phyloP scores from a whole-genome alignment of 1,284 basidiomycete species.

The Wallemia hederae region DNA sequence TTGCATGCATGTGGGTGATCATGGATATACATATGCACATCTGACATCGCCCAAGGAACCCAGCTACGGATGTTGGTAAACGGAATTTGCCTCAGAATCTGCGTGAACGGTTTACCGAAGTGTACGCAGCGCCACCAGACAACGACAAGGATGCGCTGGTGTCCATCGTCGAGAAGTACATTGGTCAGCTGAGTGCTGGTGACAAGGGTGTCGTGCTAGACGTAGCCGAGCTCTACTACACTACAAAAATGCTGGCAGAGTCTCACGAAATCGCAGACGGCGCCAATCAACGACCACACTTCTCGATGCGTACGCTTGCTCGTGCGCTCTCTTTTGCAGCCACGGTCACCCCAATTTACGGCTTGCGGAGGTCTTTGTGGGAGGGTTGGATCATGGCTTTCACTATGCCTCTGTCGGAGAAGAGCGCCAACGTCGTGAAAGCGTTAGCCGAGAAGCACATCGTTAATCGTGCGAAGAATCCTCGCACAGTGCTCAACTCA shows the following conservation, averaged over 20 bases:
- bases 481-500: constrained; percentile 37
- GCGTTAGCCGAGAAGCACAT: constrained; percentile 45
- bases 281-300: constrained; percentile 80
- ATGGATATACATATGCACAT: neutral
- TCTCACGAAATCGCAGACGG: constrained; percentile 74
- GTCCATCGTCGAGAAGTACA: constrained; percentile 65
- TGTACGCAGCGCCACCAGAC: constrained; percentile 81
- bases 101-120: constrained; percentile 74
- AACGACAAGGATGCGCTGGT: constrained; percentile 69
- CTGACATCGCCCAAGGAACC: constrained; percentile 25
- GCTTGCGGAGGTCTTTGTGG: constrained; percentile 64
- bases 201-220: constrained; percentile 74
- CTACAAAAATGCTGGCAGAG: constrained; percentile 50
- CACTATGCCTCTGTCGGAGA: constrained; percentile 64
- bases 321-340: constrained; percentile 74
- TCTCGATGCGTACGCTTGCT: constrained; percentile 82
- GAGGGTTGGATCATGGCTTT: constrained; percentile 95
- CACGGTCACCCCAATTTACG: constrained; percentile 46
- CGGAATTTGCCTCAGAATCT: constrained; percentile 79
- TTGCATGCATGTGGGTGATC: constrained; percentile 57
- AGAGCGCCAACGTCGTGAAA: constrained; percentile 39
- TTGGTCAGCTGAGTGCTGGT: constrained; percentile 50
- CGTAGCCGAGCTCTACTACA: constrained; percentile 65
- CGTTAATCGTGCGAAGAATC: constrained; percentile 55
- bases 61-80: constrained; percentile 94